Percentiles rank a stretch among this genome's conserved stretches.
phyloP scores from a whole-genome alignment of 1,139 yeast species.

The Yamadazyma jaroonii region DNA sequence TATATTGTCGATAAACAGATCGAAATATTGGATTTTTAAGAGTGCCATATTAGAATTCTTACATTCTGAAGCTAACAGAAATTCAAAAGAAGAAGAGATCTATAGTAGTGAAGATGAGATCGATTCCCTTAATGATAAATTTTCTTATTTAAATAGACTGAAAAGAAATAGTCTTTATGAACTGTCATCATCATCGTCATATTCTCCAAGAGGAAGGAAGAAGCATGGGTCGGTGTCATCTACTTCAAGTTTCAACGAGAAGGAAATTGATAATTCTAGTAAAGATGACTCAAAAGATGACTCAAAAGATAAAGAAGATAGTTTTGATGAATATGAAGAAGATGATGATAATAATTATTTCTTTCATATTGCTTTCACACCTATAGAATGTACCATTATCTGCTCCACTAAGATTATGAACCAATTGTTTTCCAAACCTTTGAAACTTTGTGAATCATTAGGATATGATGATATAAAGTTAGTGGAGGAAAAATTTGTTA shows the following conservation, averaged over 20 bases:
- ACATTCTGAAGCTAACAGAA: slow-evolving; percentile 19
- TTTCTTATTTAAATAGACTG: slow-evolving; percentile 1
- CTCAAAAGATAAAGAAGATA: not conserved
- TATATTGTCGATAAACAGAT: slow-evolving; percentile 47
- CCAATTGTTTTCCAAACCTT: slow-evolving; percentile 34
- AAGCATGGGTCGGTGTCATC: slow-evolving; percentile 14
- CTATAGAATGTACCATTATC: slow-evolving; percentile 54
- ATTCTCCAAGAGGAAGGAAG: slow-evolving; percentile 5
- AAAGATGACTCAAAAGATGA: slow-evolving; percentile 11
- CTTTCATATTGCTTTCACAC: slow-evolving; percentile 56
- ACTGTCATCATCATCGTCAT: slow-evolving; percentile 5
- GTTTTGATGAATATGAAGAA: not conserved
- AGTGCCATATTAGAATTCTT: slow-evolving; percentile 44
- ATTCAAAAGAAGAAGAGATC: slow-evolving; percentile 14
- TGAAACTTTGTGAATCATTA: slow-evolving; percentile 26
- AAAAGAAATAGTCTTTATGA: slow-evolving; percentile 8
- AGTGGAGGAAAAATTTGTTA: slow-evolving; percentile 47
- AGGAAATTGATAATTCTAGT: slow-evolving; percentile 23
- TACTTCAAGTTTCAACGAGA: slow-evolving; percentile 16
- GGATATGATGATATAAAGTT: slow-evolving; percentile 37
- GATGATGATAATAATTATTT: slow-evolving; percentile 23
- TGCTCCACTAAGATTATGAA: slow-evolving; percentile 39
- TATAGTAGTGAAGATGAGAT: slow-evolving; percentile 13
- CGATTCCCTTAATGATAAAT: slow-evolving; percentile 2
- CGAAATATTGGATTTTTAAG: slow-evolving; percentile 49